phyloP scores from a whole-genome alignment of 139 green algal species.

The Eudorina sp. region DNA sequence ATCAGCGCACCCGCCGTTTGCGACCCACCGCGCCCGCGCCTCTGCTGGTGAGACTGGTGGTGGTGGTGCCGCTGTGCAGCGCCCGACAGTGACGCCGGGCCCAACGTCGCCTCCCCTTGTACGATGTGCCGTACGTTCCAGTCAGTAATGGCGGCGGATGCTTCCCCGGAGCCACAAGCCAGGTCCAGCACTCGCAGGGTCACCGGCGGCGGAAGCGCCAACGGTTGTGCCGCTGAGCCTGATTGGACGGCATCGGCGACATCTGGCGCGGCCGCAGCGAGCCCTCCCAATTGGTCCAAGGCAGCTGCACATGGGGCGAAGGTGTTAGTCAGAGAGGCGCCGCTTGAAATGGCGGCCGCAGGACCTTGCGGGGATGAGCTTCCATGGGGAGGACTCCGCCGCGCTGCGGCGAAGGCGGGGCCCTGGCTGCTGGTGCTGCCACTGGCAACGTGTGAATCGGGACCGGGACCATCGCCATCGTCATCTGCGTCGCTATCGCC shows the following conservation, averaged over 20 bases:
- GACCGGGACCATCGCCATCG: neutral
- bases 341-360: neutral
- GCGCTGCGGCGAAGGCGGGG: neutral
- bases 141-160: neutral
- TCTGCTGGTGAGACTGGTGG: neutral
- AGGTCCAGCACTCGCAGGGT: slow-evolving; percentile 32
- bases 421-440: neutral
- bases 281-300: neutral
- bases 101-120: neutral
- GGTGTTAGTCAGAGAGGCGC: too few species aligned
- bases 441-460: neutral
- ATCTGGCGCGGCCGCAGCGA: neutral
- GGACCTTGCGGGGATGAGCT: neutral
- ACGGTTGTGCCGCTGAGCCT: too few species aligned
- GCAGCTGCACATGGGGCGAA: neutral
- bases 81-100: neutral
- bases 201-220: slow-evolving; percentile 2
- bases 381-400: neutral
- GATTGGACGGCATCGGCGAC: neutral
- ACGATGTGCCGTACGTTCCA: slow-evolving; percentile 10
- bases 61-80: slow-evolving; percentile 9
- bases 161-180: slow-evolving; percentile 32
- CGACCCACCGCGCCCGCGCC: neutral
- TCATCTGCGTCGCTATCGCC: neutral
- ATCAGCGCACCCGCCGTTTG: neutral